Evolutionary conservation across 768 basidiomycete species (phyloP), one percentile per base, ranked within the genome.

Genomic region (Neoboletus magnificus): DNA sequence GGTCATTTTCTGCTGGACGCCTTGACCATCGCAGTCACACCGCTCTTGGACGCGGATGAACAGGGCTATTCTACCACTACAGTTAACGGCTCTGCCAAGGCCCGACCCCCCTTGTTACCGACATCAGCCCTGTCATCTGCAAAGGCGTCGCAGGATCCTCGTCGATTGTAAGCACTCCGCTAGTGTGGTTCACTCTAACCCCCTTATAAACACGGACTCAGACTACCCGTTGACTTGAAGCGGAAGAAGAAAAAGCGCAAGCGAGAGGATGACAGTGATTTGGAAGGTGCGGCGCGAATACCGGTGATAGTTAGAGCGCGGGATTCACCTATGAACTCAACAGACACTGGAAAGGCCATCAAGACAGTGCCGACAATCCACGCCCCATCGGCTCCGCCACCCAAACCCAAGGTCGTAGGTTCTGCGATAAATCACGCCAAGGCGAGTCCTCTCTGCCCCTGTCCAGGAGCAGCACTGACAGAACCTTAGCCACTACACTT

Each of bases 211-310:
- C 39, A 32, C 36, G 33, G 1, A 20, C 36, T 20, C 46, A 76
- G 73, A 52, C 48, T 67, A 49, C 59, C 70, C 12, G 80, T 84
- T 13, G 87, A 88, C 45, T 57, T 76, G 29, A 88, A 86, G 76
- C 88, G 82, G 73, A 89, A 87, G 76, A 90, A 89, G 75, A 90
- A 91, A 74, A 92, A 91, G 67, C 87, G 90, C 71, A 90, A 88
- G 79, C 81, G 87, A 53, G 89, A 89, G 10, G 83, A 81, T 37
- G 84, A 84, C n/a, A 87, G 86, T 60, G 89, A 91, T 59, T 70
- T 75, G 32, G 89, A 91, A 64, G 76, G 76, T 66, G 82, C 83
- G 82, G 70, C 50, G 68, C 59, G 55, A 43, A 37, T 45, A 55
- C 51, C 33, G 36, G 32, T 46, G 39, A 7, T 52, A 11, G 52